Conservation (phyloP, 345 rosid genomes). For the Camelina hispida region DNA sequence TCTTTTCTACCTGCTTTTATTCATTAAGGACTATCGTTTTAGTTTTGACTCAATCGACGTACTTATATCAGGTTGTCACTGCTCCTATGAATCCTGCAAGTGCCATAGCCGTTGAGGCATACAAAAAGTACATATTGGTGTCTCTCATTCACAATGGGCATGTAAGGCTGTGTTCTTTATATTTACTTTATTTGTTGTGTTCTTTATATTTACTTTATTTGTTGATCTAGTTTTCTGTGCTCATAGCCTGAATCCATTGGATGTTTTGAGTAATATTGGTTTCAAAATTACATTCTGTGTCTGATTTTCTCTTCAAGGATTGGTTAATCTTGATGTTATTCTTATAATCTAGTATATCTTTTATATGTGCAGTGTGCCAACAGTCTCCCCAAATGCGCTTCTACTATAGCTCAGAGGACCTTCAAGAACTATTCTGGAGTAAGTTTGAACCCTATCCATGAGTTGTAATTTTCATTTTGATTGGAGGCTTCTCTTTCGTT, state of each 20-base stretch:
- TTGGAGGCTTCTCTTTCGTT: conserved; percentile 11
- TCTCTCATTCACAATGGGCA: conserved; percentile 87
- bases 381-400: conserved; percentile 85
- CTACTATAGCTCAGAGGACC: conserved; percentile 85
- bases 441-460: conserved; percentile 35
- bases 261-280: conserved; percentile 29
- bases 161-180: conserved; percentile 46
- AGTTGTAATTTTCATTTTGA: conserved; percentile 21
- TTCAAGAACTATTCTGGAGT: conserved; percentile 53
- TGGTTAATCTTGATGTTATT: conserved; percentile 25
- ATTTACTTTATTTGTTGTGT: neutral
- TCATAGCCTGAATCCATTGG: neutral
- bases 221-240: neutral
- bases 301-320: conserved; percentile 21
- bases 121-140: conserved; percentile 85
- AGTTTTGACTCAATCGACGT: conserved; percentile 24
- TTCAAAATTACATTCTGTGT: neutral
- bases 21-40: conserved; percentile 6
- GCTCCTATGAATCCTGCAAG: conserved; percentile 82
- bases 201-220: neutral
- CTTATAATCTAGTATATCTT: conserved; percentile 32
- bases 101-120: conserved; percentile 92
- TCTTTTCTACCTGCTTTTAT: conserved; percentile 18
- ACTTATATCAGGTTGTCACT: conserved; percentile 73
- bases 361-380: conserved; percentile 60